A percentile compares a stretch with the other conserved stretches of the same genome.
Evolutionary conservation across 768 basidiomycete species (phyloP).

Genomic region (Cyclocybe cylindracea): DNA sequence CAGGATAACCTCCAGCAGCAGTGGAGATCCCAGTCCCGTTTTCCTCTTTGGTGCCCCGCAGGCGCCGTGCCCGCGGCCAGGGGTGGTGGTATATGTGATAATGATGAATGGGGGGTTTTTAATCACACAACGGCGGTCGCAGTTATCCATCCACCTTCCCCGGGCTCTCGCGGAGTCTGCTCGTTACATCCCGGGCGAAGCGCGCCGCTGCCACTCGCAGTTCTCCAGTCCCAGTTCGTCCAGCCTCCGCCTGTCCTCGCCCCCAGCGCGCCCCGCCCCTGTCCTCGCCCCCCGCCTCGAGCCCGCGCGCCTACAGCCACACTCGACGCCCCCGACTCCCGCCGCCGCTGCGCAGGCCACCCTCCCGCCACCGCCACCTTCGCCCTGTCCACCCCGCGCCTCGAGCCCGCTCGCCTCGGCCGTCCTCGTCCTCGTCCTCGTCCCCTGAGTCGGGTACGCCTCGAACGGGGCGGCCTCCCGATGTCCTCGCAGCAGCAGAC

Average conservation of each 20-base stretch:
- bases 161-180: conserved; percentile 76
- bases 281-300: conserved; percentile 44
- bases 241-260: neutral
- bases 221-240: conserved; percentile 24
- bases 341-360: conserved; percentile 58
- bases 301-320: conserved; percentile 36
- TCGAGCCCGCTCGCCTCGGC: conserved; percentile 12
- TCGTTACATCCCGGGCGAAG: conserved; percentile 57
- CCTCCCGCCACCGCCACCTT: conserved; percentile 40
- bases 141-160: conserved; percentile 85
- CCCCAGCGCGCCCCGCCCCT: conserved; percentile 29
- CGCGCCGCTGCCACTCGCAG: conserved; percentile 30
- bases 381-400: conserved; percentile 7
- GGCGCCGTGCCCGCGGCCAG: no score
- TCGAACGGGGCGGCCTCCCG: conserved; percentile 27
- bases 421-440: conserved; percentile 40
- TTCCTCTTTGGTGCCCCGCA: neutral
- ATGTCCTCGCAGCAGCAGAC: conserved; percentile 26
- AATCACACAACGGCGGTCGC: no score
- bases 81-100: no score
- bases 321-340: conserved; percentile 51
- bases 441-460: conserved; percentile 45
- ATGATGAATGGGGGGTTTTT: no score
- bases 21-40: conserved; percentile 34
- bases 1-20: conserved; percentile 84